Base-by-base conservation (phyloP, 2,329 filamentous ascomycete genomes). In the Phaeoacremonium minimum region DNA sequence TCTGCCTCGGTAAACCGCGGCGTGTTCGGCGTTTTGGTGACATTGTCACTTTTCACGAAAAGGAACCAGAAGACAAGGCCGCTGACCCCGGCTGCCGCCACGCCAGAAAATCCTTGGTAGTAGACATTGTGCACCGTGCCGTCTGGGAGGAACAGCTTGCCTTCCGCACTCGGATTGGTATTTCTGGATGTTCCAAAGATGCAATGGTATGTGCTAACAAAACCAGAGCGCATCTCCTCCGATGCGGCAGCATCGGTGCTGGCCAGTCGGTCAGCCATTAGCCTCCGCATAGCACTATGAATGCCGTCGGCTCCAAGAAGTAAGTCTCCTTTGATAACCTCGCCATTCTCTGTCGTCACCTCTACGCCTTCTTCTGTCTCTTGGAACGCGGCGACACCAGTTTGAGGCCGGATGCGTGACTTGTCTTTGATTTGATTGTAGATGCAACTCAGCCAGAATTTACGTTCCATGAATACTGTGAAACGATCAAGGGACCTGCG, bases 261-360 rank as follows among this genome's bases (percentile, higher is more conserved):
- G n/a, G n/a, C n/a, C n/a, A n/a, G n/a, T n/a, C n/a, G n/a, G n/a
- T n/a, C n/a, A 17, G 31, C 36, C 12, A 42, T 20, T 22, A 42
- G 30, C 26, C 8, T 2, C 11, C 36, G 33, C 14, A 42, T 28
- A 11, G 29, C 16, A 16, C 40, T 42, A 11, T 42, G 42, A 14
- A 40, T 34, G 6, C 42, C 40, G 28, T 44, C 42, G 15, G 46
- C 42, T 8, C 44, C 44, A 16, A 47, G 28, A 5, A 47, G 42
- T 11, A 47, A 42, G 32, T 37, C 40, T 8, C 45, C 44, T 26
- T 32, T 32, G 33, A 46, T 26, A 6, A 30, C 18, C 29, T 47
- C 37, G 13, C 44, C 45, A 14, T 20, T 38, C 6, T 37, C 37
- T 3, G 45, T 47, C 9, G 32, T 33, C 13, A 47, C 42, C 7